These are phyloP conservation scores for Beauveria bassiana DNA, from an alignment of 2,329 filamentous ascomycete genomes.

Conservation along the genomic window DNA sequence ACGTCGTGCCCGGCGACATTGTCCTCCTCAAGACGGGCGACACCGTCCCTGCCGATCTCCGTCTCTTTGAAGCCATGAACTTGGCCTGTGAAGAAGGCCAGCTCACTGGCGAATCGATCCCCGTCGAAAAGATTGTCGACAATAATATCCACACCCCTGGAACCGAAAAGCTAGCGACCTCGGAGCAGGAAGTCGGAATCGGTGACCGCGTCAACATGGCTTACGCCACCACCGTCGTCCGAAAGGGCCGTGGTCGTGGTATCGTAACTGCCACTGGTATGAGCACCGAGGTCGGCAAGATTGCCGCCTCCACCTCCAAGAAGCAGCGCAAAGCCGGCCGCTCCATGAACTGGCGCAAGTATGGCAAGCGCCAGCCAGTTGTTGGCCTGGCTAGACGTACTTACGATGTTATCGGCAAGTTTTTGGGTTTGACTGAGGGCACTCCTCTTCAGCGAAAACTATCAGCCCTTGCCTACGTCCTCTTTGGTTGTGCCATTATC, in stretches of 20 bases:
- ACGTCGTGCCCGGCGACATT: slow-evolving; percentile 66
- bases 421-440: slow-evolving; percentile 55
- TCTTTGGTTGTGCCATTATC: slow-evolving; percentile 62
- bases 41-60: slow-evolving; percentile 66
- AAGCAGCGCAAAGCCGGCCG: slow-evolving; percentile 48
- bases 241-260: slow-evolving; percentile 63
- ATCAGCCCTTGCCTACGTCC: slow-evolving; percentile 66
- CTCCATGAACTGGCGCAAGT: slow-evolving; percentile 46
- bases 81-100: slow-evolving; percentile 71
- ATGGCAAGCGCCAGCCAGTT: slow-evolving; percentile 42
- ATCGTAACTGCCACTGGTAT: slow-evolving; percentile 68
- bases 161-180: slow-evolving; percentile 37
- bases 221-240: slow-evolving; percentile 66
- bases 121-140: slow-evolving; percentile 58
- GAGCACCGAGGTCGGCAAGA: slow-evolving; percentile 62
- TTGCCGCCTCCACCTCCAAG: slow-evolving; percentile 49
- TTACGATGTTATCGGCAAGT: slow-evolving; percentile 45
- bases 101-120: slow-evolving; percentile 68
- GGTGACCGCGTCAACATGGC: slow-evolving; percentile 69
- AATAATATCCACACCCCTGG: slow-evolving; percentile 36
- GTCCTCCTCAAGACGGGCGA: slow-evolving; percentile 62
- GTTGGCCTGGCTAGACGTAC: slow-evolving; percentile 39
- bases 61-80: slow-evolving; percentile 67
- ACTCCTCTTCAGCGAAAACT: slow-evolving; percentile 75
- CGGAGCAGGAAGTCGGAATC: slow-evolving; percentile 50